A percentile compares a stretch with the other conserved stretches of the same genome.
Evolutionary conservation across 148 eudicot genomes (phyloP).

Genomic region (Arbutus unedo): DNA sequence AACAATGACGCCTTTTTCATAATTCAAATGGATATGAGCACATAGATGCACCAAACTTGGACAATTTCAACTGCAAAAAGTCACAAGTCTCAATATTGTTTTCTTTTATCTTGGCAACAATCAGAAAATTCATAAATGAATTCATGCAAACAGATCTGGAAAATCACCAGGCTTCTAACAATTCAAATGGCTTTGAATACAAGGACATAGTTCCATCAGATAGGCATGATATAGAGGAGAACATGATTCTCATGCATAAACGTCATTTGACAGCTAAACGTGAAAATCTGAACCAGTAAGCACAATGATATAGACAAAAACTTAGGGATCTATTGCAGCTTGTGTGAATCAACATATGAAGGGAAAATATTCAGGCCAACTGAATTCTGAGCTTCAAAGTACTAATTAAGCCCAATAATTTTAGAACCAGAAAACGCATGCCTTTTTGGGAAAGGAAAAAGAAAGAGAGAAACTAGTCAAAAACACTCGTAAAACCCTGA

Average conservation of each 20-base stretch:
- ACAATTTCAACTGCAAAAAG: neutral
- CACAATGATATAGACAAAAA: neutral
- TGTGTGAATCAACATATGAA: neutral
- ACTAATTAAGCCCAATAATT: neutral
- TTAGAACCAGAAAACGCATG: neutral
- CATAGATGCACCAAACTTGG: no score
- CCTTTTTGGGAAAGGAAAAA: neutral
- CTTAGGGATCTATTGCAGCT: neutral
- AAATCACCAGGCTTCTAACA: neutral
- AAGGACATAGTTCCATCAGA: neutral
- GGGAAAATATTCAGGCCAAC: neutral
- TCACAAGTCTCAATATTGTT: neutral
- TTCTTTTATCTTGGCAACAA: constrained; percentile 2
- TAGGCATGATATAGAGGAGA: neutral
- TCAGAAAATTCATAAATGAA: neutral
- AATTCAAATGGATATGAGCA: neutral
- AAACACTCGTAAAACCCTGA: constrained; percentile 28
- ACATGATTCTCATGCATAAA: neutral
- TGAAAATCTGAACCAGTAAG: neutral
- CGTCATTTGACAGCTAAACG: neutral
- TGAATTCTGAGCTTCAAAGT: neutral
- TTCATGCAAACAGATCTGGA: neutral
- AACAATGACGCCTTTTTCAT: neutral
- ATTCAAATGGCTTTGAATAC: constrained; percentile 7
- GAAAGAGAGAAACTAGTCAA: neutral